Conservation (phyloP, 2,329 filamentous ascomycete species). For the Neofusicoccum ribis region DNA sequence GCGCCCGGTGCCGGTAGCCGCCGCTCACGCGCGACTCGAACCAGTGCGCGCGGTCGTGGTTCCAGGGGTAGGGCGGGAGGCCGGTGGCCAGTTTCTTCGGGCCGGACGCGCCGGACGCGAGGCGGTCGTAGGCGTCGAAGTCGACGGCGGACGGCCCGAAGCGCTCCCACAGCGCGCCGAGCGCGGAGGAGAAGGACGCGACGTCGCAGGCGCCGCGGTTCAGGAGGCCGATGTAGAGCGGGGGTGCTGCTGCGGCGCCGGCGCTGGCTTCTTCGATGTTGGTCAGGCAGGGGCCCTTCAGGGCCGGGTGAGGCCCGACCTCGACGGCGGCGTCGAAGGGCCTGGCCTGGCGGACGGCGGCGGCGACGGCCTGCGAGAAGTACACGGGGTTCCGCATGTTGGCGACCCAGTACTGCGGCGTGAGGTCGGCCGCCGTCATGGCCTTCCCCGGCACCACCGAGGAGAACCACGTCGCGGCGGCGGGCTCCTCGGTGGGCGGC, state of each 20-base stretch:
- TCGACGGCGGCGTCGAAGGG: slow-evolving; percentile 42
- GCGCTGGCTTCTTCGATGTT: slow-evolving; percentile 22
- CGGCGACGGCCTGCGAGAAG: slow-evolving; percentile 36
- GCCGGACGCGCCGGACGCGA: neutral
- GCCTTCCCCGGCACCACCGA: neutral
- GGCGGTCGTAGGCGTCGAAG: slow-evolving; percentile 26
- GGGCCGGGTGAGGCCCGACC: slow-evolving; percentile 48
- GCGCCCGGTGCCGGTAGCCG: slow-evolving; percentile 22
- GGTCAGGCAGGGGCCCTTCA: slow-evolving; percentile 44
- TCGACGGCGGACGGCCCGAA: slow-evolving; percentile 23
- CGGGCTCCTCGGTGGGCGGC: neutral
- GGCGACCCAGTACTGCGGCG: slow-evolving; percentile 44
- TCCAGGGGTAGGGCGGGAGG: slow-evolving; percentile 30
- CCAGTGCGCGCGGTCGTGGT: slow-evolving; percentile 28
- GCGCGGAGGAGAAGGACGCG: neutral
- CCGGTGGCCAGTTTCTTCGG: slow-evolving; percentile 21
- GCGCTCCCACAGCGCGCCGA: slow-evolving; percentile 21
- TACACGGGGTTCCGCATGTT: slow-evolving; percentile 49
- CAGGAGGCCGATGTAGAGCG: slow-evolving; percentile 10
- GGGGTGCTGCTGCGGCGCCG: neutral
- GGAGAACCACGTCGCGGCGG: neutral
- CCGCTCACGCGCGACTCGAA: slow-evolving; percentile 12
- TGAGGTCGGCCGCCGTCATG: slow-evolving; percentile 22
- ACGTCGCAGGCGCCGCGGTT: slow-evolving; percentile 25
- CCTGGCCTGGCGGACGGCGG: neutral